These are phyloP conservation scores for Golubevia pallescens DNA, from an alignment of 1,284 basidiomycete species.

Conservation along the genomic window DNA sequence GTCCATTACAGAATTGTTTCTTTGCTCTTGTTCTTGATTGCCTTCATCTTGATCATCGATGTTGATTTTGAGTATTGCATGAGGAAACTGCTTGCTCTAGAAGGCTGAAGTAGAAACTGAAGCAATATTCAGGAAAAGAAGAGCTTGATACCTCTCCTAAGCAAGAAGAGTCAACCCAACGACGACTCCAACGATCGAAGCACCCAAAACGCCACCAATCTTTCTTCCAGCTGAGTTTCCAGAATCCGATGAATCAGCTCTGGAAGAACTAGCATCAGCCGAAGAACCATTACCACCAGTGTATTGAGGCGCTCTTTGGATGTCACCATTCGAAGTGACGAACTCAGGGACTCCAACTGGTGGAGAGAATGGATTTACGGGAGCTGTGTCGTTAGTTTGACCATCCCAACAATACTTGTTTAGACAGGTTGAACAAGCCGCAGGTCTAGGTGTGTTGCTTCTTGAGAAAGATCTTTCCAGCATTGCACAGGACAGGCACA, in stretches of 20 bases:
- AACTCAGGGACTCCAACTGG: constrained; percentile 44
- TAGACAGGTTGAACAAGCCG: constrained; percentile 40
- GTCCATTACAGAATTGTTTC: no score
- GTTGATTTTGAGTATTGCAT: no score
- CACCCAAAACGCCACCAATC: not conserved
- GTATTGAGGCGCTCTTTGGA: constrained; percentile 22
- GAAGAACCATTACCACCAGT: constrained; percentile 50
- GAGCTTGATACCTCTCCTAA: not conserved
- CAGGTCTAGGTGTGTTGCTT: constrained; percentile 19
- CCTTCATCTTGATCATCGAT: no score
- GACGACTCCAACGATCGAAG: not conserved
- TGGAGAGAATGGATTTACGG: constrained; percentile 34
- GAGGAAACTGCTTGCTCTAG: no score
- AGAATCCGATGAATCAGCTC: not conserved
- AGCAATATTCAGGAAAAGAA: no score
- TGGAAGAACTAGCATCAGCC: constrained; percentile 7
- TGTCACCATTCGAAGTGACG: constrained; percentile 28
- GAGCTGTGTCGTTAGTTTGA: constrained; percentile 29
- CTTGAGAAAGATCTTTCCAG: constrained; percentile 50
- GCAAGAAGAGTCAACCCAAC: not conserved
- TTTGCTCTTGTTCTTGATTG: no score
- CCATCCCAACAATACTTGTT: constrained; percentile 60
- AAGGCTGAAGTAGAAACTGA: no score
- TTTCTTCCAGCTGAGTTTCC: not conserved
- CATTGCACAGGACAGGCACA: constrained; percentile 49